Base-by-base conservation (phyloP, 345 rosid species). In the Eucalyptus dawsonii region DNA sequence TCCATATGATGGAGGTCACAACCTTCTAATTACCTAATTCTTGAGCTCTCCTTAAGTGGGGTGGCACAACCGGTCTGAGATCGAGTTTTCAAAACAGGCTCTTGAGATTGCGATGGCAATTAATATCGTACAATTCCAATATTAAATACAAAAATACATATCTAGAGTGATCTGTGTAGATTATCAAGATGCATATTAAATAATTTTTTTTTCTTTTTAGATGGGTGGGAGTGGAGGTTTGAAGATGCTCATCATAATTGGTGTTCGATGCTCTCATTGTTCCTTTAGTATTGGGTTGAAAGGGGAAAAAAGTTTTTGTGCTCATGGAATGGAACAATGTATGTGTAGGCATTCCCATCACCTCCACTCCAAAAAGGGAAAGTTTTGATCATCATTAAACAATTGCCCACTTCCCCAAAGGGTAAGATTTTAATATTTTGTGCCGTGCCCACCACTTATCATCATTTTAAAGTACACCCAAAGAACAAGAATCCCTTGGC, bases 311-410 rank as follows among this genome's bases (percentile, higher is more conserved):
- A 24, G 85, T 40, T 76, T 40, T 76, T 76, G 85, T 76, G 47
- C 47, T 76, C 9, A 6, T 87, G 76, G 76, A 87, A 87, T 60
- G 50, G 49, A 67, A 56, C 88, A 87, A 16, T 56, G 50, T 25
- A 24, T 12, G 76, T 34, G 65, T 50, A 42, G 45, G 80, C 76
- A 56, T 31, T 31, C 86, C 50, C n/a, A 19, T 24, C 54, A 22
- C 25, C 60, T 65, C 91, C 91, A 87, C 92, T 88, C 94, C 90
- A n/a, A 60, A 92, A 91, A 91, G 90, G 94, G 94, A 88, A 92
- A 92, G 89, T 89, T 62, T 89, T 40, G 44, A 40, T 37, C 34
- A 62, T 67, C 72, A 50, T 86, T 86, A 87, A 87, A 42, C 45
- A 60, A 24, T 50, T 27, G 11, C 90, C 91, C 92, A 93, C 91